A percentile compares a stretch with the other conserved stretches of the same genome.
phyloP scores from a whole-genome alignment of 169 alveolate species.

The Cyclospora cayetanensis region DNA sequence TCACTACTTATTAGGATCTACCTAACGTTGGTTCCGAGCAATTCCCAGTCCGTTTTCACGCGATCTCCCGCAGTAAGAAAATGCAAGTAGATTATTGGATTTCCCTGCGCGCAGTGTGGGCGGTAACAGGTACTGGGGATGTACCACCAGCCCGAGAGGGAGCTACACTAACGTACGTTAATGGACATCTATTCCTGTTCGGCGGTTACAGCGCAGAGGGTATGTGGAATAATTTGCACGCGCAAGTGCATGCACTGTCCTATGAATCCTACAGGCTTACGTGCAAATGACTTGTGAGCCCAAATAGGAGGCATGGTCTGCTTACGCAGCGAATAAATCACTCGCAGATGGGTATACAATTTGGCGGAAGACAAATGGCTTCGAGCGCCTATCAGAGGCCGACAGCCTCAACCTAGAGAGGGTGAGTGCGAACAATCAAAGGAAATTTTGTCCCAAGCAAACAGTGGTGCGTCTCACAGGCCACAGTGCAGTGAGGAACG shows the following conservation, averaged over 20 bases:
- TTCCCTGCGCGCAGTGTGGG: neutral
- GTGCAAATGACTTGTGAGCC: slow-evolving; percentile 31
- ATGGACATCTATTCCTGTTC: slow-evolving; percentile 65
- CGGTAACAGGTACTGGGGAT: slow-evolving; percentile 7
- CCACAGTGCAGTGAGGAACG: slow-evolving; percentile 54
- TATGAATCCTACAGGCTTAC: neutral
- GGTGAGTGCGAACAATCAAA: neutral
- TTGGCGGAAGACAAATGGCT: slow-evolving; percentile 59
- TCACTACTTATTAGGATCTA: neutral
- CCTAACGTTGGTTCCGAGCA: slow-evolving; percentile 20
- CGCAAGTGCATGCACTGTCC: neutral
- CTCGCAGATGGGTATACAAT: slow-evolving; percentile 60
- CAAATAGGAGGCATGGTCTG: neutral
- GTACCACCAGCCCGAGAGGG: slow-evolving; percentile 50
- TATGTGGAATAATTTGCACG: neutral
- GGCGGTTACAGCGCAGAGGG: slow-evolving; percentile 71
- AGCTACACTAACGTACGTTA: slow-evolving; percentile 67
- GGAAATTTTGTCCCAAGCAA: too few species aligned
- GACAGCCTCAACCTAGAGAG: slow-evolving; percentile 57
- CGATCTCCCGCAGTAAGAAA: slow-evolving; percentile 9
- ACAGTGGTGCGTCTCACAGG: slow-evolving; percentile 17
- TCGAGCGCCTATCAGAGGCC: slow-evolving; percentile 46
- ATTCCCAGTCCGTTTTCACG: slow-evolving; percentile 60
- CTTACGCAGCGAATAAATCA: neutral
- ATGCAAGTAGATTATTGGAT: too few species aligned